phyloP scores from a whole-genome alignment of 2,329 filamentous ascomycete genomes.

The Ophiocordyceps camponoti-saundersi region DNA sequence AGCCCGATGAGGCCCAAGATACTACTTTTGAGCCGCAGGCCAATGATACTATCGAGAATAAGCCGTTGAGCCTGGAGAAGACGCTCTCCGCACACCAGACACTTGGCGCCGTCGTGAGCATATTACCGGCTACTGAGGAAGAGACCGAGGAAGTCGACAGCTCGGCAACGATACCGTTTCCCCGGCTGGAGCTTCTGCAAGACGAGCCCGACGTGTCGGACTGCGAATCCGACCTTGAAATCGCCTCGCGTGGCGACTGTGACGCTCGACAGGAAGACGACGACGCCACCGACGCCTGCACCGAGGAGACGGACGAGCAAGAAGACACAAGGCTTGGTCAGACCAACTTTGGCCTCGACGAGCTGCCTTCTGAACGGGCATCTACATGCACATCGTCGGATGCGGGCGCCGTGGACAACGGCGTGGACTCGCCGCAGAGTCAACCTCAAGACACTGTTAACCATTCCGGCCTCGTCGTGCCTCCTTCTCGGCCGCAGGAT shows the following conservation, averaged over 20 bases:
- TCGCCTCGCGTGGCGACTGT: conserved; percentile 7
- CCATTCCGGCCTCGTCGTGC: conserved; percentile 29
- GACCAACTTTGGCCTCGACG: conserved; percentile 11
- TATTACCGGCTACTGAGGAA: conserved; percentile 23
- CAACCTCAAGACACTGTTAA: conserved; percentile 16
- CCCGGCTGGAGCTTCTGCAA: conserved; percentile 7
- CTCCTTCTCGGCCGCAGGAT: conserved; percentile 22
- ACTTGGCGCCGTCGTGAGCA: conserved; percentile 29
- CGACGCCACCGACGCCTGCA: conserved; percentile 16
- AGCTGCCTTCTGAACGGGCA: conserved; percentile 15
- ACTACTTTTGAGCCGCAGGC: conserved; percentile 5
- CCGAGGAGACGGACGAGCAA: conserved; percentile 17
- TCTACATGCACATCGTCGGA: conserved; percentile 25
- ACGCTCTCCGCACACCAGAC: conserved; percentile 5
- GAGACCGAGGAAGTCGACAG: conserved; percentile 2
- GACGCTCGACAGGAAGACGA: conserved; percentile 14
- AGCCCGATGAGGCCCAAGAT: conserved; percentile 3
- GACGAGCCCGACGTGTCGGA: conserved; percentile 20
- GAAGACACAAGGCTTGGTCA: conserved; percentile 11
- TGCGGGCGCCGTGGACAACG: conserved; percentile 11
- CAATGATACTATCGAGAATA: conserved; percentile 15
- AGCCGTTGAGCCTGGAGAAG: conserved; percentile 16
- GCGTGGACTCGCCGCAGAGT: conserved; percentile 9
- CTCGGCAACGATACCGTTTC: conserved; percentile 13
- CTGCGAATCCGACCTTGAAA: conserved; percentile 19